These are phyloP conservation scores for Calonectria montana DNA, from an alignment of 2,329 filamentous ascomycete genomes.

Conservation along the genomic window DNA sequence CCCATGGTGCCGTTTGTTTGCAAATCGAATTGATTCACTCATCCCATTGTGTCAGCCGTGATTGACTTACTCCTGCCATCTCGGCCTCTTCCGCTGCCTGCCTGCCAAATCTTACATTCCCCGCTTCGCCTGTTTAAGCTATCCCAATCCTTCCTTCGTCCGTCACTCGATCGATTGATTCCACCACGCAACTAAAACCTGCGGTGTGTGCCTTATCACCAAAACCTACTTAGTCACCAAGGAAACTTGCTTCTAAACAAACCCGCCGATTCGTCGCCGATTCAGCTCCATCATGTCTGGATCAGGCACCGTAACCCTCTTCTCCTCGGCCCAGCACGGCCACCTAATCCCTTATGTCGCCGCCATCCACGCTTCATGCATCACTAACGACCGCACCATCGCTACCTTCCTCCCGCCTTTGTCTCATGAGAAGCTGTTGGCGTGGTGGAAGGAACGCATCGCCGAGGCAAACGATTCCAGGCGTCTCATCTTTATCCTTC, in stretches of 20 bases:
- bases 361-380: constrained; percentile 68
- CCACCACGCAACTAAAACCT: neutral
- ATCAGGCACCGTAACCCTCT: constrained; percentile 54
- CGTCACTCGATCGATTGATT: neutral
- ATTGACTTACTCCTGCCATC: constrained; percentile 1
- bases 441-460: constrained; percentile 67
- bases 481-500: constrained; percentile 65
- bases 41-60: neutral
- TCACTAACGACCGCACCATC: constrained; percentile 66
- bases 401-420: constrained; percentile 71
- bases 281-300: constrained; percentile 41
- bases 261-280: neutral
- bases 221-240: neutral
- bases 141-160: neutral
- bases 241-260: neutral
- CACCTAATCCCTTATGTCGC: constrained; percentile 68
- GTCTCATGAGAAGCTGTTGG: constrained; percentile 64
- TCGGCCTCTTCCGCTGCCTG: neutral
- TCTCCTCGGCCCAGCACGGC: constrained; percentile 57
- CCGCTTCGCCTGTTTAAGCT: constrained; percentile 1
- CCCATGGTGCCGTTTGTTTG: neutral
- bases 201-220: constrained; percentile 4
- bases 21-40: constrained; percentile 4
- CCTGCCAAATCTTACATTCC: constrained; percentile 7
- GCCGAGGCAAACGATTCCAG: constrained; percentile 57